These are phyloP conservation scores for Barnettozyma vustinii DNA, from an alignment of 805 yeast species.

Conservation along the genomic window DNA sequence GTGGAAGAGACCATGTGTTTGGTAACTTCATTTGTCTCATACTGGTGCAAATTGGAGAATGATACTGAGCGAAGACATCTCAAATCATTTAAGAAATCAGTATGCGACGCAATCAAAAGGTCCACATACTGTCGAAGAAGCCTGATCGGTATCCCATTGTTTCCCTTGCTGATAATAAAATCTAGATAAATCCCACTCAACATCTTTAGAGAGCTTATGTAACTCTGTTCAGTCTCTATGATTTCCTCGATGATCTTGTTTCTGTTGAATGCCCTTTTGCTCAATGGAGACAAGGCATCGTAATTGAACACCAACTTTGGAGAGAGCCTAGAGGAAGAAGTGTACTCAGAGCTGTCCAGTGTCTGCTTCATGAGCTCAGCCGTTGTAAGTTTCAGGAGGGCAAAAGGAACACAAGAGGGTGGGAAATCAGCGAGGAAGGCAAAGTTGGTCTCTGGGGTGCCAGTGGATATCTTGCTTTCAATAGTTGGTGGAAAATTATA, in stretches of 20 bases:
- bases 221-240: slow-evolving; percentile 41
- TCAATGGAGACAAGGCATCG: slow-evolving; percentile 13
- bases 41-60: background rate
- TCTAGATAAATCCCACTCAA: slow-evolving; percentile 40
- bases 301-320: slow-evolving; percentile 9
- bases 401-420: slow-evolving; percentile 9
- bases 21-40: background rate
- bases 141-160: slow-evolving; percentile 32
- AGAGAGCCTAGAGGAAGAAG: slow-evolving; percentile 19
- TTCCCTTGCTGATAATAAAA: slow-evolving; percentile 29
- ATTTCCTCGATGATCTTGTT: slow-evolving; percentile 40
- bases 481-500: background rate
- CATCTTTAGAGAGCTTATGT: slow-evolving; percentile 39
- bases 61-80: slow-evolving; percentile 3
- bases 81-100: slow-evolving; percentile 22
- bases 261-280: slow-evolving; percentile 19
- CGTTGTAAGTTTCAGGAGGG: slow-evolving; percentile 7
- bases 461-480: background rate
- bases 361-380: slow-evolving; percentile 3
- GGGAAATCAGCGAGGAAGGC: slow-evolving; percentile 11
- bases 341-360: slow-evolving; percentile 7
- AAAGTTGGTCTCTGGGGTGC: background rate
- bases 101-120: slow-evolving; percentile 30
- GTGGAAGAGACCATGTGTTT: slow-evolving; percentile 7
- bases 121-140: slow-evolving; percentile 27